Evolutionary conservation across 1,284 basidiomycete genomes (phyloP).

Genomic region (Clitocybe nebularis): DNA sequence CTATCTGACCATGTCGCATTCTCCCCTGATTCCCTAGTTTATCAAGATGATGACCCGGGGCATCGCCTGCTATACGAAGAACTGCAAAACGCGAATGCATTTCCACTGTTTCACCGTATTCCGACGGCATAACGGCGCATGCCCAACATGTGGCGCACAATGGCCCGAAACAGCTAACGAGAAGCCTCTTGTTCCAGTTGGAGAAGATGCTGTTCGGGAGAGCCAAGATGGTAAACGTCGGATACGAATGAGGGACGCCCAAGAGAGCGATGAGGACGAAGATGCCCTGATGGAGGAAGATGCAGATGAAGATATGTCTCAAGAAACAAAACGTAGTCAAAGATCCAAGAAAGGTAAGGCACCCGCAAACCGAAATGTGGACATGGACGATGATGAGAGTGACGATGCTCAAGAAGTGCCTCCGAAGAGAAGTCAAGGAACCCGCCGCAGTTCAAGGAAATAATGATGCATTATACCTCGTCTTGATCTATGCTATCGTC

Average conservation of each 20-base stretch:
- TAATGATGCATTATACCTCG: slow-evolving; percentile 6
- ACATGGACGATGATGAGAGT: slow-evolving; percentile 23
- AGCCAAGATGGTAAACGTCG: slow-evolving; percentile 52
- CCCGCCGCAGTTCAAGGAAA: slow-evolving; percentile 26
- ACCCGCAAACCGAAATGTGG: slow-evolving; percentile 14
- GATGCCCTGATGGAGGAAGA: slow-evolving; percentile 33
- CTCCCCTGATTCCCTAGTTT: background rate
- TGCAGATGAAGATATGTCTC: slow-evolving; percentile 21
- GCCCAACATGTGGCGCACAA: slow-evolving; percentile 52
- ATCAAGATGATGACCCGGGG: slow-evolving; percentile 65
- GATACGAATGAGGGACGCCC: slow-evolving; percentile 35
- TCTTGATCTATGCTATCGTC: slow-evolving; percentile 7
- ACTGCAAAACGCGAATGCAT: slow-evolving; percentile 69
- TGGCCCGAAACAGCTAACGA: slow-evolving; percentile 52
- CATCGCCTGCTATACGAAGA: slow-evolving; percentile 54
- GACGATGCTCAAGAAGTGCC: slow-evolving; percentile 19
- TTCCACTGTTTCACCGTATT: slow-evolving; percentile 57
- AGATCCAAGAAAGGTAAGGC: slow-evolving; percentile 15
- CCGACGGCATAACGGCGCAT: slow-evolving; percentile 38
- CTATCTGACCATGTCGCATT: background rate
- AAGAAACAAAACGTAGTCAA: slow-evolving; percentile 13
- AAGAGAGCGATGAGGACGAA: slow-evolving; percentile 39
- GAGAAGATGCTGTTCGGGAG: slow-evolving; percentile 60
- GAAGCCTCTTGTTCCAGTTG: slow-evolving; percentile 47
- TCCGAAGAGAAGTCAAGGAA: slow-evolving; percentile 20